These are phyloP conservation scores for Plenodomus lindquistii DNA, from an alignment of 2,329 filamentous ascomycete genomes.

Conservation along the genomic window DNA sequence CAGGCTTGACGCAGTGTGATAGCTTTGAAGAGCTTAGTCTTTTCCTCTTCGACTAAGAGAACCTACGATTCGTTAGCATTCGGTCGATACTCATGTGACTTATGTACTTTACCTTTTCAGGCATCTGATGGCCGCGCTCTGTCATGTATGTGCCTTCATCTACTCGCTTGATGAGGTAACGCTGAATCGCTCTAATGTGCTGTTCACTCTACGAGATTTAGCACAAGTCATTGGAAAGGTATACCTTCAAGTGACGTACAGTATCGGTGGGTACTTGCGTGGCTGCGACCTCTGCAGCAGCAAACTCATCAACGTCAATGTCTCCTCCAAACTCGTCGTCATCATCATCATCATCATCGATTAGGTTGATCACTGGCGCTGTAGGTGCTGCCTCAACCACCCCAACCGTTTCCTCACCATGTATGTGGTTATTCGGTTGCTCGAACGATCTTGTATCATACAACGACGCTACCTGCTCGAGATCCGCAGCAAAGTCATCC, in stretches of 20 bases:
- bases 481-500: conserved; percentile 59
- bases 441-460: conserved; percentile 53
- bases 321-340: conserved; percentile 68
- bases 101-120: conserved; percentile 68
- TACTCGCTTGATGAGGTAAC: conserved; percentile 79
- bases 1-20: conserved; percentile 84
- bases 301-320: conserved; percentile 71
- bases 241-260: conserved; percentile 56
- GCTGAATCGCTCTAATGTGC: conserved; percentile 77
- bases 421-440: conserved; percentile 6
- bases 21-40: conserved; percentile 64
- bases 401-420: background rate
- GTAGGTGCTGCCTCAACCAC: background rate
- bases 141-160: conserved; percentile 70
- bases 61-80: conserved; percentile 59
- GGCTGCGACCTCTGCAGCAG: conserved; percentile 70
- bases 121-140: conserved; percentile 60
- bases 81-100: background rate
- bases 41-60: conserved; percentile 80
- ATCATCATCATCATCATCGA: conserved; percentile 46
- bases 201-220: conserved; percentile 70
- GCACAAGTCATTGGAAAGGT: conserved; percentile 47
- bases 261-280: conserved; percentile 63
- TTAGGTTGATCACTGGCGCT: conserved; percentile 27
- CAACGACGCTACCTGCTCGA: conserved; percentile 61